Base-by-base conservation (phyloP, 2,329 filamentous ascomycete species). In the Aschersonia sp. region DNA sequence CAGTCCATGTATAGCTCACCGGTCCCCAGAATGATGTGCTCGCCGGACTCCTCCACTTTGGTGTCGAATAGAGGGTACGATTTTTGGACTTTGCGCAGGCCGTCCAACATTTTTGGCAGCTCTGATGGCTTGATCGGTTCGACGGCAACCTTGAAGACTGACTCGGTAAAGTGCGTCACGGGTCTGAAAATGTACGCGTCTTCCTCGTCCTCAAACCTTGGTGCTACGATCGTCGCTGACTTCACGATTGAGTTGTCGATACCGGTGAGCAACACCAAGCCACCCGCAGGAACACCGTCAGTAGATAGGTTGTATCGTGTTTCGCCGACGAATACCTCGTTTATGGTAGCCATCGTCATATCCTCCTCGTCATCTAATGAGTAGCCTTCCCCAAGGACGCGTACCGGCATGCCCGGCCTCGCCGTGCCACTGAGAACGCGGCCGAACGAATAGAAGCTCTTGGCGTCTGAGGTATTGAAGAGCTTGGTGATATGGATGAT, bases 1-100 rank as follows among this genome's bases (percentile, higher is more conserved):
- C 92, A 98, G 63, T 98, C 92, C 89, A 98, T 97, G 69, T 98
- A 98, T n/a, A 98, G 73, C 64, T 98, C 92, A 51, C 92, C 92
- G 0, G 92, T 98, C 30, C 92, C 92, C 5, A 98, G 77, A 44
- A 98, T 76, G 54, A 98, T 83, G 61, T 98, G 92, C 65, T 98
- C 92, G 46, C 92, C 92, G 1, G 88, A 96, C 66, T 98, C 92
- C 63, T 98, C 92, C 4, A 98, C 92, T 64, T 97, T 97, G 5
- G 92, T 98, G 10, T 85, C 87, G 56, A 97, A 86, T 30, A 98
- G 75, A 32, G 92, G 92, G 57, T 97, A 98, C 57, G 87, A 94
- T 66, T 98, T 98, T 72, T 96, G 95, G 66, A 98, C 85, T 61
- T 95, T 96, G 46, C 92, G 82, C 45, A 98, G 74, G 49, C 92